phyloP scores from a whole-genome alignment of 1,284 basidiomycete species.

The Anthracocystis panici-leucophaei region DNA sequence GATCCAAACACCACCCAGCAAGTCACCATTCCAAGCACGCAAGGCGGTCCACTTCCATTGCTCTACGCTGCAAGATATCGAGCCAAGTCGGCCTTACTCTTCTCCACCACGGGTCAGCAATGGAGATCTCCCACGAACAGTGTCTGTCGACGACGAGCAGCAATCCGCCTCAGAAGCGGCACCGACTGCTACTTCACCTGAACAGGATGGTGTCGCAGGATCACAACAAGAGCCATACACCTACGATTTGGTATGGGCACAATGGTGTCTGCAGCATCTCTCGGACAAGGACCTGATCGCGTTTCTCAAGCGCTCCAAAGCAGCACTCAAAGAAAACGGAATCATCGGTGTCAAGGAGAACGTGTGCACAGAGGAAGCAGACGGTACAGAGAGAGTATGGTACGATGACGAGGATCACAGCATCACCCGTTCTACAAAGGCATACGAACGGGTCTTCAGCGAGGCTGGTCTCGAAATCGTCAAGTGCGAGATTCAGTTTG shows the following conservation, averaged over 20 bases:
- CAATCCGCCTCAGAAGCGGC: neutral
- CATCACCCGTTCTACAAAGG: slow-evolving; percentile 64
- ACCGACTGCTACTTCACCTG: neutral
- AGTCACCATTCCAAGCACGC: slow-evolving; percentile 59
- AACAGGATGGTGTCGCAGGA: slow-evolving; percentile 34
- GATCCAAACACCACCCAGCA: slow-evolving; percentile 46
- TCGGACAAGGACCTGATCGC: slow-evolving; percentile 64
- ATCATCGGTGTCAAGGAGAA: slow-evolving; percentile 69
- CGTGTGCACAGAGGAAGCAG: slow-evolving; percentile 62
- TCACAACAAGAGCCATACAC: slow-evolving; percentile 44
- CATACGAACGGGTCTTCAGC: slow-evolving; percentile 65
- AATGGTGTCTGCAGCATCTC: slow-evolving; percentile 69
- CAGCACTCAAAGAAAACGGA: slow-evolving; percentile 55
- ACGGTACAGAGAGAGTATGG: slow-evolving; percentile 64
- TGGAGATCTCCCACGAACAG: slow-evolving; percentile 25
- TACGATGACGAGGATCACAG: slow-evolving; percentile 68
- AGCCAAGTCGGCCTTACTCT: slow-evolving; percentile 54
- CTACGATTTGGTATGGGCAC: slow-evolving; percentile 67
- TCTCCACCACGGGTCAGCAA: slow-evolving; percentile 23
- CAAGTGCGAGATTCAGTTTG: slow-evolving; percentile 61
- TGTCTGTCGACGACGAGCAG: slow-evolving; percentile 34
- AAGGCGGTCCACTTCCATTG: slow-evolving; percentile 66
- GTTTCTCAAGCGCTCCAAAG: slow-evolving; percentile 59
- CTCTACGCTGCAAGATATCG: slow-evolving; percentile 64
- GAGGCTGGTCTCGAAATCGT: slow-evolving; percentile 64